Evolutionary conservation across 345 rosid genomes (phyloP), one percentile per base, ranked within the genome.

Genomic region (Boechera stricta): DNA sequence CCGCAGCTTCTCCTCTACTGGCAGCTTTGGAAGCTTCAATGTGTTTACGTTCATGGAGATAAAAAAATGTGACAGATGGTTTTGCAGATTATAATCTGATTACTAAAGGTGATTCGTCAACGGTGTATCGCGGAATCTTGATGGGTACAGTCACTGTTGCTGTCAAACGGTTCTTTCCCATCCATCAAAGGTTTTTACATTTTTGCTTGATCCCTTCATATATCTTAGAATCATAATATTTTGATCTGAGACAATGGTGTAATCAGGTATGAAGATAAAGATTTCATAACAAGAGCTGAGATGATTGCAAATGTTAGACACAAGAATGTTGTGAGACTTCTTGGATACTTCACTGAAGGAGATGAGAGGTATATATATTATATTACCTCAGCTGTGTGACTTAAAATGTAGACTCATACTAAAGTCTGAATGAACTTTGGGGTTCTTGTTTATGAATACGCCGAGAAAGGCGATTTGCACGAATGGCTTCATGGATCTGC

Each of bases 401-500:
- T 57, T 31, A 24, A 1, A 32, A 52, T 21, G 16, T 31, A 51
- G 11, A 67, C 64, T 66, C 11, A 52, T 13, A 10, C n/a, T 26
- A 10, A 72, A 15, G 64, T 39, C 13, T 32, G 39, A 21, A 60
- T 64, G 74, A 10, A n/a, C 55, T 53, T 64, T 52, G 91, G 98
- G 91, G 73, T 82, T 63, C 89, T 93, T 71, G 85, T 91, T 45
- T 83, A 85, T 41, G 96, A 89, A 69, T 88, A 85, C 47, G 80
- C 82, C 6, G 91, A 87, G 48, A 90, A 91, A 77, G 94, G 96
- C 3, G 87, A 84, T 81, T 85, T 91, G 77, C 82, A 87, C 62
- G 88, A 85, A 60, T 89, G 94, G 97, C 90, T 94, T 64, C 94
- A 91, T 77, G 89, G 85, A 55, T 64, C 71, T 55, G n/a, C 74